Evolutionary conservation across 177 flowering plant species (phyloP).

Genomic region (Telopea speciosissima): DNA sequence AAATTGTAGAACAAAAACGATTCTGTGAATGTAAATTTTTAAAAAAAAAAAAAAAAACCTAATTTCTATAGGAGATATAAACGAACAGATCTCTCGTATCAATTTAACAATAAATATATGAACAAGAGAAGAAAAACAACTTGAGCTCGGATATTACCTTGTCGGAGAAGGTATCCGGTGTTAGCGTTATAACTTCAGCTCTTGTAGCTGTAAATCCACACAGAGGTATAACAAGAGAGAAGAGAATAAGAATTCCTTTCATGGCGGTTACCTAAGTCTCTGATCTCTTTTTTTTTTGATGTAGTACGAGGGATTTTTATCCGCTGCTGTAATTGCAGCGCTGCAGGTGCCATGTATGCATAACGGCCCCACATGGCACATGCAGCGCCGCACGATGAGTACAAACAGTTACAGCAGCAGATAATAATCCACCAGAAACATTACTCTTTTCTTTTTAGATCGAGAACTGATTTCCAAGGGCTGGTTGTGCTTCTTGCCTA

Average conservation of each 20-base stretch:
- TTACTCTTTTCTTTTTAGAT: too few relatives aligned
- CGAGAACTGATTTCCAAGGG: too few relatives aligned
- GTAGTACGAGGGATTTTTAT: too few relatives aligned
- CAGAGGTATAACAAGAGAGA: constrained; percentile 9
- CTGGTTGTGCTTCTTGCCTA: too few relatives aligned
- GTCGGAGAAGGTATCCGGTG: constrained; percentile 69
- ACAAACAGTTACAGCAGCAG: too few relatives aligned
- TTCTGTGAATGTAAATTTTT: background rate
- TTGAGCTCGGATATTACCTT: constrained; percentile 47
- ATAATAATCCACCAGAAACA: too few relatives aligned
- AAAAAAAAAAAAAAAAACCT: background rate
- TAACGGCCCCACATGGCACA: too few relatives aligned
- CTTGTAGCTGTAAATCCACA: constrained; percentile 8
- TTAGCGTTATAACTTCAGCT: constrained; percentile 75
- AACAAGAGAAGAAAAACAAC: background rate
- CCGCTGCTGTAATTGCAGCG: too few relatives aligned
- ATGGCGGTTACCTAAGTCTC: background rate
- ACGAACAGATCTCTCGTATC: background rate
- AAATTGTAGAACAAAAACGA: background rate
- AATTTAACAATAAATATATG: background rate
- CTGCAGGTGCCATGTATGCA: too few relatives aligned
- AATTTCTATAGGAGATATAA: background rate
- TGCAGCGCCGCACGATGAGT: too few relatives aligned
- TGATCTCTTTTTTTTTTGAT: too few relatives aligned
- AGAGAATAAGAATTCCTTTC: constrained; percentile 4